Evolutionary conservation across 1,284 basidiomycete genomes (phyloP), one percentile per base, ranked within the genome.

Genomic region (Papiliotrema nemorosa): DNA sequence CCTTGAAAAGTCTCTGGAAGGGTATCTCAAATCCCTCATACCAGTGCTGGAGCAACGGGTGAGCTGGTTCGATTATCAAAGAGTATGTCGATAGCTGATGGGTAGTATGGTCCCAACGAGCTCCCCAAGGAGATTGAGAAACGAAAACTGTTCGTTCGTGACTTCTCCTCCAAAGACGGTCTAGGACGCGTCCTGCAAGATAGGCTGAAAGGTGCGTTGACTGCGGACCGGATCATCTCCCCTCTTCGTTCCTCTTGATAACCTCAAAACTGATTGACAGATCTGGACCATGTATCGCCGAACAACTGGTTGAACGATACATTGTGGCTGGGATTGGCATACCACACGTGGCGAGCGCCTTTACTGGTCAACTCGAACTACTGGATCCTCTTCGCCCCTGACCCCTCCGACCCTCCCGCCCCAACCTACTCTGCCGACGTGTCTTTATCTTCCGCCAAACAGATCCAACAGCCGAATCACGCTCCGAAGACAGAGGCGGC

Each of bases 231-330:
- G n/a, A 12, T 24, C 20, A 25, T 31, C 5, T 31, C 9, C 27
- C 12, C 12, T 21, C 14, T 33, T 26, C 16, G 24, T 21, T 2
- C 24, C 36, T 44, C 14, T 20, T 14, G 35, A 42, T 27, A 44
- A 50, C 39, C 27, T 25, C 50, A 44, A 37, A 22, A 36, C 34
- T 18, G 27, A n/a, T 40, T 21, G 38, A 44, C 70, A 90, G 90
- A 88, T 48, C 81, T 97, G 42, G 91, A 97, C 76, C 83, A 81
- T 61, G 78, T 79, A 2, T 93, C 91, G 6, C 88, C 89, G 0
- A 80, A 87, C 73, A 97, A 96, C 72, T 97, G 94, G 94, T 81
- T 98, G 13, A 84, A 96, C 63, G 93, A 97, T 74, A 90, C 89
- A 49, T 87, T 93, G 64, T 97, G 94, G 94, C 78, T 86, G 51